Conservation (phyloP, 73 alveolate species). For the Symbiodinium natans region DNA sequence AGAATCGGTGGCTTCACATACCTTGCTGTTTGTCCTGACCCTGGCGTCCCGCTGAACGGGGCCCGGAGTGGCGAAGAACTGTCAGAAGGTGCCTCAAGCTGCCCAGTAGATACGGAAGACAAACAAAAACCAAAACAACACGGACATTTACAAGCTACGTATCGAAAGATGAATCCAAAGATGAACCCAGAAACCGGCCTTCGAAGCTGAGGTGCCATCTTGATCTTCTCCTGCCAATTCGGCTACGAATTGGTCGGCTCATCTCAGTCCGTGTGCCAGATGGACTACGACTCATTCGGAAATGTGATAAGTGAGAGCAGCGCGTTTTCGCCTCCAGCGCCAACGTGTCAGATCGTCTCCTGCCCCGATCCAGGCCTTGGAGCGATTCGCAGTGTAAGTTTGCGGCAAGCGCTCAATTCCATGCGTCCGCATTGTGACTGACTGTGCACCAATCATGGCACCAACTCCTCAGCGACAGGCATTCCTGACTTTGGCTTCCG, state of each 20-base stretch:
- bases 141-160: too few relatives aligned
- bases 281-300: neutral
- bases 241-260: neutral
- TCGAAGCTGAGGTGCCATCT: neutral
- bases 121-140: too few relatives aligned
- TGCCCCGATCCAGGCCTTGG: neutral
- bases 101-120: too few relatives aligned
- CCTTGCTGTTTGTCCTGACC: neutral
- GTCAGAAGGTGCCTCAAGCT: neutral
- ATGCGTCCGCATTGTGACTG: neutral
- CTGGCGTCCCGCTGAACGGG: neutral
- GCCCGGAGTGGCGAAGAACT: neutral
- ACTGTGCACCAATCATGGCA: neutral
- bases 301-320: neutral
- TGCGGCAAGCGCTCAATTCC: too few relatives aligned
- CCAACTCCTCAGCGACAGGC: neutral
- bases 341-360: neutral
- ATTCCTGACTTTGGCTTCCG: neutral
- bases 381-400: neutral
- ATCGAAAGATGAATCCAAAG: too few relatives aligned
- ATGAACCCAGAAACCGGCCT: too few relatives aligned
- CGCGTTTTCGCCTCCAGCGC: neutral
- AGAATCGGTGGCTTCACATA: neutral
- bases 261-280: neutral
- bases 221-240: neutral